phyloP scores from a whole-genome alignment of 306 rosid species.

The Quercus cerris region DNA sequence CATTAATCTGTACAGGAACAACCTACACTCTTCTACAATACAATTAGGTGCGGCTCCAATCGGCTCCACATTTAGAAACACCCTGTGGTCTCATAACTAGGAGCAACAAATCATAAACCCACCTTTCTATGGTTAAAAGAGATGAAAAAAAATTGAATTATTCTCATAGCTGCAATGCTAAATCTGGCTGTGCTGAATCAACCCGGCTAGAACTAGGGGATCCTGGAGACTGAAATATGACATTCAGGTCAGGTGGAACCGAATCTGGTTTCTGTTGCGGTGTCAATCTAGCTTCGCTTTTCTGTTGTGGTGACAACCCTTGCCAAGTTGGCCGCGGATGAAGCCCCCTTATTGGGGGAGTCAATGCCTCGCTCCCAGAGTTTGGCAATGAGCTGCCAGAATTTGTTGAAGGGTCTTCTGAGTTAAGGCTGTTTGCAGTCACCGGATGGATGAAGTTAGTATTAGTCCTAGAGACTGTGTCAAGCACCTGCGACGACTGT shows the following conservation, averaged over 20 bases:
- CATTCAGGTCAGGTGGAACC: conserved; percentile 60
- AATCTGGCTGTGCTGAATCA: conserved; percentile 61
- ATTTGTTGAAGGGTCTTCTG: conserved; percentile 29
- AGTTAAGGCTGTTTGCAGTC: conserved; percentile 20
- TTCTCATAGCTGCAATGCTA: conserved; percentile 66
- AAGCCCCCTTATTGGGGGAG: conserved; percentile 3
- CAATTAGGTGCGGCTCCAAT: conserved; percentile 31
- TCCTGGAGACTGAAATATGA: conserved; percentile 61
- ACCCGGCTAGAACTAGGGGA: conserved; percentile 57
- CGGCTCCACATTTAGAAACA: conserved; percentile 15
- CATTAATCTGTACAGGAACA: conserved; percentile 49
- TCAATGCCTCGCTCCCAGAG: conserved; percentile 23
- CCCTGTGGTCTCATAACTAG: conserved; percentile 21
- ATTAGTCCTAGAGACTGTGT: conserved; percentile 33
- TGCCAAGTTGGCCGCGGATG: conserved; percentile 31
- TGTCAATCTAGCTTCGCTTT: conserved; percentile 19
- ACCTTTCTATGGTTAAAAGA: conserved; percentile 47
- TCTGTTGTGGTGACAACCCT: conserved; percentile 28
- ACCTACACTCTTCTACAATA: conserved; percentile 36
- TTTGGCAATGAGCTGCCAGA: conserved; percentile 22
- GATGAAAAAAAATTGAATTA: conserved; percentile 10
- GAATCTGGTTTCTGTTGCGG: conserved; percentile 38
- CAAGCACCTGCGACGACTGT: conserved; percentile 32
- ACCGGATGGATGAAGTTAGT: conserved; percentile 26
- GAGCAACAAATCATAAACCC: conserved; percentile 36